Evolutionary conservation across 2,329 filamentous ascomycete species (phyloP), one percentile per base, ranked within the genome.

Genomic region (Chalara sp.): DNA sequence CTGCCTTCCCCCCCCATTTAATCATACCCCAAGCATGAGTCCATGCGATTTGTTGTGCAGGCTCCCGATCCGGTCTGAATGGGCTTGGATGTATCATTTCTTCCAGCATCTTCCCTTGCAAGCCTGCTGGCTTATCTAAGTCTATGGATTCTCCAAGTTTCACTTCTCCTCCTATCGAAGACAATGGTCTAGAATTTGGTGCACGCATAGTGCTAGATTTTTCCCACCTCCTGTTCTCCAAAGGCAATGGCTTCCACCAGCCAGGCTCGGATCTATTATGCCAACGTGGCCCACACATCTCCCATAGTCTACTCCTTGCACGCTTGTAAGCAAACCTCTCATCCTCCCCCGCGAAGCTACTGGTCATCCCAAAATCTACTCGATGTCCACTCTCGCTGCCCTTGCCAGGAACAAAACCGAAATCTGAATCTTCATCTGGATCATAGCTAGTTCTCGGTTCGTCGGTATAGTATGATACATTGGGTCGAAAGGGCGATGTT

Each of bases 261-360:
- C 68, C 74, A 6, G 73, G 69, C 4, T 76, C 78, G 4, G 69
- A 71, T 44, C 86, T 70, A 3, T 75, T 75, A 70, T 89, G 88
- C 87, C 87, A 92, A 54, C 77, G 72, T 37, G 72, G 74, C 13
- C 86, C 81, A 65, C 87, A 92, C 64, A 93, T 81, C 68, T 93
- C 87, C 87, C 87, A 93, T 3, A 93, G 70, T n/a, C 88, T 73
- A 57, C 84, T 88, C 42, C 81, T 75, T 2, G 87, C 88, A 29
- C 88, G 76, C 67, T 88, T 88, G 59, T 89, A 91, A 0, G 87
- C 87, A 64, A 93, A 93, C 10, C 81, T 75, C 66, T 92, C 87
- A 65, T 92, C 88, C 64, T 91, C 86, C 10, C 88, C 88, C 0
- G 85, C 91, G 61, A 92, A 86, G 0, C 79, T 81, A 8, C 75